Conservation (phyloP, 1,139 yeast genomes). For the Pichiaceae sp. region DNA sequence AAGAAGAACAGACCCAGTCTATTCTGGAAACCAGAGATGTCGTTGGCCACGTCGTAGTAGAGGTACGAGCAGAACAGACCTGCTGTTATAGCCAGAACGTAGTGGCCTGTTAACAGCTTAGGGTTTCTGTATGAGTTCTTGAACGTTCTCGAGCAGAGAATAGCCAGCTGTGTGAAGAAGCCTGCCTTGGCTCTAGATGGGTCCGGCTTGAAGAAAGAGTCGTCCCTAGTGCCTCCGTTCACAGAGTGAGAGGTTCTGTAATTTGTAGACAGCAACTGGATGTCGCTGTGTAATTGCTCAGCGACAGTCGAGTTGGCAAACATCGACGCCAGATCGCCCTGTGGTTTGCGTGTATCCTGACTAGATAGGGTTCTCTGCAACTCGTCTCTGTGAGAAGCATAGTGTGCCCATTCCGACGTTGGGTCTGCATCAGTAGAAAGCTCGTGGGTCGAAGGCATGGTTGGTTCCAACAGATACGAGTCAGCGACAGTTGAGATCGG, state of each 20-base stretch:
- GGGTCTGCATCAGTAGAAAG: conserved; percentile 35
- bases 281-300: conserved; percentile 24
- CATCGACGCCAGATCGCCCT: conserved; percentile 13
- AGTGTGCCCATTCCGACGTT: conserved; percentile 84
- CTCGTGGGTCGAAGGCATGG: conserved; percentile 33
- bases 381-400: conserved; percentile 79
- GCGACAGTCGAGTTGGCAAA: conserved; percentile 21
- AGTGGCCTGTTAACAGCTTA: conserved; percentile 72
- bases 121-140: conserved; percentile 91
- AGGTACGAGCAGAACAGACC: conserved; percentile 82
- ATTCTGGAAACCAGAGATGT: conserved; percentile 93
- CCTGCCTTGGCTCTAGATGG: conserved; percentile 41
- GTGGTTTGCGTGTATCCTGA: conserved; percentile 3
- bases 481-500: neutral
- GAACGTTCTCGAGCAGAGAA: conserved; percentile 79
- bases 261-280: conserved; percentile 17
- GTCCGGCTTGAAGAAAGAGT: conserved; percentile 30
- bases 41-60: conserved; percentile 75
- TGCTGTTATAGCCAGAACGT: conserved; percentile 63
- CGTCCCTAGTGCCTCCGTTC: conserved; percentile 8
- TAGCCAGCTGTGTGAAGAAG: conserved; percentile 51
- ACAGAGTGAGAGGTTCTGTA: conserved; percentile 7
- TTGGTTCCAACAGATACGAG: conserved; percentile 20
- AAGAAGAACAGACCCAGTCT: conserved; percentile 90
- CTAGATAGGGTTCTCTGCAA: conserved; percentile 23